A percentile compares a stretch with the other conserved stretches of the same genome.
phyloP scores from a whole-genome alignment of 805 yeast genomes.

The Ogataea degrootiae region DNA sequence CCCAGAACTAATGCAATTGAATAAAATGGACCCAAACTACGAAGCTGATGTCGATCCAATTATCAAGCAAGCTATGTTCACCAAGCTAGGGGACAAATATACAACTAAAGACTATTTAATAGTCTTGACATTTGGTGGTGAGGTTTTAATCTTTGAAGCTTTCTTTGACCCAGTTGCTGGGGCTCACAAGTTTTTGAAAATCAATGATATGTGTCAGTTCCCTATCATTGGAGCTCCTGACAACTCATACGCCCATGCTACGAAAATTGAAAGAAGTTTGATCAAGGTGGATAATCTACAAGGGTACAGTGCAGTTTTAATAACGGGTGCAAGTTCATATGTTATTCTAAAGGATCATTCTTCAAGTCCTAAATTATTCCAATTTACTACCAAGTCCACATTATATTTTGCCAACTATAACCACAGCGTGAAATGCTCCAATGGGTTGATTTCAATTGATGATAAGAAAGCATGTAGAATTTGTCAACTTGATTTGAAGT shows the following conservation, averaged over 20 bases:
- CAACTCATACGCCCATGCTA: constrained; percentile 67
- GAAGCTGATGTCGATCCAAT: constrained; percentile 65
- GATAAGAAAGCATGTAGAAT: constrained; percentile 64
- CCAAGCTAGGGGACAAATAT: constrained; percentile 57
- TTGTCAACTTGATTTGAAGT: constrained; percentile 39
- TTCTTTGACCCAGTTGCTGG: constrained; percentile 37
- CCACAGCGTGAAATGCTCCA: constrained; percentile 23
- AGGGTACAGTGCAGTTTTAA: constrained; percentile 56
- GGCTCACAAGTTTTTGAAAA: constrained; percentile 38
- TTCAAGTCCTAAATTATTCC: constrained; percentile 60
- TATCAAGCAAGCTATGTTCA: constrained; percentile 62
- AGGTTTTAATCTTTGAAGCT: constrained; percentile 61
- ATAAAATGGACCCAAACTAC: constrained; percentile 42
- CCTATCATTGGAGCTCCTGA: constrained; percentile 75
- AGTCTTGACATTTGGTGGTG: constrained; percentile 77
- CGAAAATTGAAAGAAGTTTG: constrained; percentile 62
- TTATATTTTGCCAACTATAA: constrained; percentile 62
- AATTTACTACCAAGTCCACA: constrained; percentile 59
- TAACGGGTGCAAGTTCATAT: constrained; percentile 72
- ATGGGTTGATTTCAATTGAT: constrained; percentile 70
- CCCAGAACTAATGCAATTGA: constrained; percentile 38
- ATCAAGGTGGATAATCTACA: constrained; percentile 53
- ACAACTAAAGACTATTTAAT: constrained; percentile 59
- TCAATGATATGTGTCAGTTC: constrained; percentile 37
- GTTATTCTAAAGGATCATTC: constrained; percentile 60